Base-by-base conservation (phyloP, 2,329 filamentous ascomycete species). In the Chalaropsis ovoidea region DNA sequence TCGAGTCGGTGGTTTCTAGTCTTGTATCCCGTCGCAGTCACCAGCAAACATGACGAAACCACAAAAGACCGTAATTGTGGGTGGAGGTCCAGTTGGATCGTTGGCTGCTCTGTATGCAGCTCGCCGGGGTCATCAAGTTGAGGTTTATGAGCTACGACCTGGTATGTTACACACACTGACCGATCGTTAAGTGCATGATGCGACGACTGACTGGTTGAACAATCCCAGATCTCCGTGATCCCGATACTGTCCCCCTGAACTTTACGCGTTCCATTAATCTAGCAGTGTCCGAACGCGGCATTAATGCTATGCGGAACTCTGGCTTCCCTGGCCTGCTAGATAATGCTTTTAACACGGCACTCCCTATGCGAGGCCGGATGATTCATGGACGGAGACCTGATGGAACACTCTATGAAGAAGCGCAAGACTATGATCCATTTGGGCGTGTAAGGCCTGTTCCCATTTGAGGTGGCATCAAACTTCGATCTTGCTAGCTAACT, bases 211-310 rank as follows among this genome's bases (percentile, higher is more conserved):
- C 31, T 41, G 10, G 19, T n/a, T 22, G 35, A 45, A 10, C 17
- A 27, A 22, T 19, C 6, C 17, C 67, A 97, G 94, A 99, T 77
- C 85, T 97, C 61, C 86, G 94, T 49, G 86, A 95, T 73, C 86
- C 88, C 1, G 82, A 84, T 1, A 96, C 89, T 0, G 85, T 86
- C 39, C 92, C 93, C 2, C 80, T 97, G 68, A 96, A 96, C 76
- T 96, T 96, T 73, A 95, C 92, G 68, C 95, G 91, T 75, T 97
- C 94, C n/a, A 99, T 99, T 79, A 99, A 99, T 73, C 78, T 99
- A 65, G 93, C 94, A 24, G 80, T 99, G 0, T 97, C 94, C 0
- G 92, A 97, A 74, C 86, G 94, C 67, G 94, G 94, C 41, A 92
- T 97, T 74, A 89, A 94, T 74, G 89, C 93, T 24, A 86, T 99